Percentiles rank a stretch among this genome's conserved stretches.
phyloP scores from a whole-genome alignment of 192 early-diverging fungal genomes.

The Diversispora eburnea region DNA sequence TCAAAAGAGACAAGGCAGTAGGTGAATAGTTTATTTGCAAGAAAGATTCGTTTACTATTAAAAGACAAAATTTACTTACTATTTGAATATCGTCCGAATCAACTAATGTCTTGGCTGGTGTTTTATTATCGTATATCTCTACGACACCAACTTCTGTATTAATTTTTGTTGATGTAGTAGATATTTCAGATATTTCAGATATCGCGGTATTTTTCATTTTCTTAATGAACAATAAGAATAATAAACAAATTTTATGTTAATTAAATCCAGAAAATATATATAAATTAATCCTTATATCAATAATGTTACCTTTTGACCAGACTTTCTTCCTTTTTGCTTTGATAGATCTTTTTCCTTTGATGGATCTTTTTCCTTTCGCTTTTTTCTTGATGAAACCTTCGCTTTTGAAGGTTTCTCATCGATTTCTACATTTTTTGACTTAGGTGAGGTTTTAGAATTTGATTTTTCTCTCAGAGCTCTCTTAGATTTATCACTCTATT shows the following conservation, averaged over 20 bases:
- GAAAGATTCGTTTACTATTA: background rate
- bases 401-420: background rate
- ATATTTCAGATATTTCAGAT: too few relatives aligned
- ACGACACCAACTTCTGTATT: too few relatives aligned
- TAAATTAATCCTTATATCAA: too few relatives aligned
- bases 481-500: too few relatives aligned
- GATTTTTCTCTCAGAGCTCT: background rate
- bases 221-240: too few relatives aligned
- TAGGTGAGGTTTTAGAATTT: background rate
- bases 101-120: background rate
- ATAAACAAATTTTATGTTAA: too few relatives aligned
- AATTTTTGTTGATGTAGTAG: too few relatives aligned
- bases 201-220: too few relatives aligned
- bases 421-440: background rate
- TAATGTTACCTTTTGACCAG: constrained; percentile 39
- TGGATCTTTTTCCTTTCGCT: constrained; percentile 13
- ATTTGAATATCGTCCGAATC: constrained; percentile 12
- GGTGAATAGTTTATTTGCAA: background rate
- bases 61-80: background rate
- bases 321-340: constrained; percentile 38
- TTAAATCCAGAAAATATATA: too few relatives aligned
- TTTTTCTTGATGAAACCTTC: constrained; percentile 19
- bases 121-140: too few relatives aligned
- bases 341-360: constrained; percentile 18
- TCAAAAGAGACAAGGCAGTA: background rate